These are phyloP conservation scores for Cercophora scortea DNA, from an alignment of 495 filamentous ascomycete genomes.

Conservation along the genomic window DNA sequence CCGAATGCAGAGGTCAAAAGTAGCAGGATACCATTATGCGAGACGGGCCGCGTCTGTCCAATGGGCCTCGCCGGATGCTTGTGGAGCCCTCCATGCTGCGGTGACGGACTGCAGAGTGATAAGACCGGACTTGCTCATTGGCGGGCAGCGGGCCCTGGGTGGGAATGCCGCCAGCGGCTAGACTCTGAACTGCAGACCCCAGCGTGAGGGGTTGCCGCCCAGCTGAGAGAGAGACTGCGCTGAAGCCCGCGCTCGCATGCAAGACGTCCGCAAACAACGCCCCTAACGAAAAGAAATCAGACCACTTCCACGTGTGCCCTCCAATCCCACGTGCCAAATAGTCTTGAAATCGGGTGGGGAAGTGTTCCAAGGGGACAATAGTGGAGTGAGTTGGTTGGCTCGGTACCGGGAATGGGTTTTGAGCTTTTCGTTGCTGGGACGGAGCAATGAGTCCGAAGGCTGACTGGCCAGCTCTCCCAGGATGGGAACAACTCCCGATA, in stretches of 20 bases:
- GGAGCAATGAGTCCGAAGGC: no score
- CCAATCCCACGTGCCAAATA: neutral
- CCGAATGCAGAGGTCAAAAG: conserved; percentile 9
- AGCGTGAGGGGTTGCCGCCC: conserved; percentile 15
- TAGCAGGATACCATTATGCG: conserved; percentile 17
- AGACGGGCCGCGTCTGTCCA: conserved; percentile 12
- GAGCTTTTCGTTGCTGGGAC: no score
- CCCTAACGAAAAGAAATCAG: conserved; percentile 9
- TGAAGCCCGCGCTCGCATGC: no score
- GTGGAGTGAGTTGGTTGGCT: no score
- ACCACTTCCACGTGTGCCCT: conserved; percentile 10
- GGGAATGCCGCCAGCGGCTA: conserved; percentile 16
- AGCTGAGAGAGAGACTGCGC: conserved; percentile 4
- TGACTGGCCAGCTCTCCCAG: no score
- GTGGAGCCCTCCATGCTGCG: conserved; percentile 10
- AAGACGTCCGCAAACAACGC: neutral
- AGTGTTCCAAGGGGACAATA: no score
- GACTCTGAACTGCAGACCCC: conserved; percentile 11
- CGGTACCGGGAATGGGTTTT: no score
- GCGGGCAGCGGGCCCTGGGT: conserved; percentile 14
- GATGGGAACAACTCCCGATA: no score
- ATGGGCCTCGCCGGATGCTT: conserved; percentile 12
- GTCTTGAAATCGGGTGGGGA: no score
- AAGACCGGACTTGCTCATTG: conserved; percentile 16
- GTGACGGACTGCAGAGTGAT: conserved; percentile 20